phyloP scores from a whole-genome alignment of 2,329 filamentous ascomycete genomes.

The Curvularia spicifera region DNA sequence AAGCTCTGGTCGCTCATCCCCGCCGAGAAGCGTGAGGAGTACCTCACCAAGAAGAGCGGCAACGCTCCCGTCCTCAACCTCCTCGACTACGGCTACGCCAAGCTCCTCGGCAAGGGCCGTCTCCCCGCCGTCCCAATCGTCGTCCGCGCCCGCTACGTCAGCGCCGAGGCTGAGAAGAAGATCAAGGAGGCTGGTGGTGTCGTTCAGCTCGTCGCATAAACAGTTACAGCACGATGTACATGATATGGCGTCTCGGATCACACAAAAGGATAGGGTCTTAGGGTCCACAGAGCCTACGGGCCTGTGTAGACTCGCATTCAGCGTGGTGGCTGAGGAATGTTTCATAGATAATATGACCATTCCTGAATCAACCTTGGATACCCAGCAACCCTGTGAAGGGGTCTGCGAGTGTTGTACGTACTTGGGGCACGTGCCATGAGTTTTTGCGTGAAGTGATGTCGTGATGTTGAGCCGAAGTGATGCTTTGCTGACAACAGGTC shows the following conservation, averaged over 20 bases:
- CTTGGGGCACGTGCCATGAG: conserved; percentile 1
- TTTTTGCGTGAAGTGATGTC: conserved; percentile 5
- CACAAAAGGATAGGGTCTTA: conserved; percentile 36
- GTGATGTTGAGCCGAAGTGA: conserved; percentile 1
- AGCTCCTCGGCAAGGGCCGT: conserved; percentile 98
- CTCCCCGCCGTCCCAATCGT: conserved; percentile 92
- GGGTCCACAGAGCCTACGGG: conserved; percentile 37
- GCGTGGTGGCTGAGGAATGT: conserved; percentile 62
- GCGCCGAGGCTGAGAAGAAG: conserved; percentile 96
- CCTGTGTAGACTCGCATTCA: conserved; percentile 36
- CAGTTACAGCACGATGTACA: conserved; percentile 26
- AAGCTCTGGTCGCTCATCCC: conserved; percentile 99
- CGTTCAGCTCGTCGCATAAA: conserved; percentile 91
- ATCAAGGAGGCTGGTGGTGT: conserved; percentile 98
- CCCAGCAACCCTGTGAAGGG: background rate
- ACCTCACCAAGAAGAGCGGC: conserved; percentile 84
- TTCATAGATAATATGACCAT: conserved; percentile 54
- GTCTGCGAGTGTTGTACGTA: background rate
- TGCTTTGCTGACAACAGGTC: background rate
- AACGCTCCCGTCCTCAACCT: conserved; percentile 98
- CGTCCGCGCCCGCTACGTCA: conserved; percentile 94
- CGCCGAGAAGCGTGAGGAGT: conserved; percentile 88
- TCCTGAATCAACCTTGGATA: conserved; percentile 57
- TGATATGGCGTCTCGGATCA: conserved; percentile 37
- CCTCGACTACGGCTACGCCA: conserved; percentile 95